Evolutionary conservation across 495 filamentous ascomycete genomes (phyloP).

Genomic region (Thermothielavioides terrestris): DNA sequence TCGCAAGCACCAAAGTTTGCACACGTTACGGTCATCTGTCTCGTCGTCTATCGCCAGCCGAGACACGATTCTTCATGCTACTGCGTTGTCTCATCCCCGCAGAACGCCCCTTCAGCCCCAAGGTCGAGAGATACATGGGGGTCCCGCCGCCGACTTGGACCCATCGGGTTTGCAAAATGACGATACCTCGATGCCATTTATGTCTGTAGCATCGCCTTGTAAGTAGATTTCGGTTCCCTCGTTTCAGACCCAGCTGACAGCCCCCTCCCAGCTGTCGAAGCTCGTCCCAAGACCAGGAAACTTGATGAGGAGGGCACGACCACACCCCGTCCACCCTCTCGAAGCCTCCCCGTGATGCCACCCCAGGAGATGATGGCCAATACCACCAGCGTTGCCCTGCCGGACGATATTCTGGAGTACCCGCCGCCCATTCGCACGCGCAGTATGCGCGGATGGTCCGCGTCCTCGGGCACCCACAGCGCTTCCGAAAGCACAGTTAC

Average conservation of each 20-base stretch:
- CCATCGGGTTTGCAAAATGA: not conserved
- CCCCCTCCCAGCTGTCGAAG: not conserved
- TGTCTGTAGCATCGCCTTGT: not conserved
- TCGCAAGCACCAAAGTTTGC: constrained; percentile 23
- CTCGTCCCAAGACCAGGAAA: too few relatives aligned
- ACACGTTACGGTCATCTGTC: constrained; percentile 21
- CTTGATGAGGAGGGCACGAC: constrained; percentile 4
- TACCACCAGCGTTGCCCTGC: not conserved
- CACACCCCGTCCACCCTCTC: not conserved
- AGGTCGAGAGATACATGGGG: not conserved
- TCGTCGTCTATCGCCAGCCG: constrained; percentile 14
- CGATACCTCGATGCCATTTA: not conserved
- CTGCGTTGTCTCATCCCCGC: constrained; percentile 14
- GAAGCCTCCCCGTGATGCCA: not conserved
- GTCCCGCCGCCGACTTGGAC: not conserved
- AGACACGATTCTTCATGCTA: constrained; percentile 10
- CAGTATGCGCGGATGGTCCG: constrained; percentile 32
- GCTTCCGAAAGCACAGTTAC: constrained; percentile 28
- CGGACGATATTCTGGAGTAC: constrained; percentile 9
- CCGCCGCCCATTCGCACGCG: constrained; percentile 18
- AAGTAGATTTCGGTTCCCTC: not conserved
- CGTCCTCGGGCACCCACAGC: constrained; percentile 33
- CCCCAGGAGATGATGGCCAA: not conserved
- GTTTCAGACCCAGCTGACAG: not conserved
- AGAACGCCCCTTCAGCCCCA: not conserved